Base-by-base conservation (phyloP, 2,329 filamentous ascomycete genomes). In the Claviceps citrina region DNA sequence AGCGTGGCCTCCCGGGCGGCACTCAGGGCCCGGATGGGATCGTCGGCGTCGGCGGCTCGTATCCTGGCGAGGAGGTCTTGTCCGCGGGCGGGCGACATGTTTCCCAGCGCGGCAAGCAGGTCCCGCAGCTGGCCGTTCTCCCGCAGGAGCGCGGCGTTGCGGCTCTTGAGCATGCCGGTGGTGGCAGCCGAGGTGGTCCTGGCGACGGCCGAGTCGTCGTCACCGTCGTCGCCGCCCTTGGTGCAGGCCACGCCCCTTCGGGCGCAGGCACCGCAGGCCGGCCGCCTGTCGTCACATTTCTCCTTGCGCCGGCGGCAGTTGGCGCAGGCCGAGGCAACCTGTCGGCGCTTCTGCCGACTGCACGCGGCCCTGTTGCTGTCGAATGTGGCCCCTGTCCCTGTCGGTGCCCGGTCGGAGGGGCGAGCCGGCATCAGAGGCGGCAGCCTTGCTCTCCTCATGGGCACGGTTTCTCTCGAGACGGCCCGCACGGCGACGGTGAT, bases 51-150 rank as follows among this genome's bases (percentile, higher is more conserved):
- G 16, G 43, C 38, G 10, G 36, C 27, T 6, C 40, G 42, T 16
- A 48, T 25, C 9, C 37, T 30, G 15, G 40, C 34, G 18, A 48
- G 30, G 3, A 44, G 18, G 5, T 39, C 37, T 8, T 38, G 42
- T 3, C 38, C 47, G 2, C 43, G 34, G 5, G 20, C n/a, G 7
- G 43, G 28, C 3, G 45, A 37, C 18, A 44, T 28, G n/a, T 15
- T 40, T 3, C 31, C 27, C 28, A 46, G 31, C 5, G 40, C 26
- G 26, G n/a, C 26, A 27, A 44, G 46, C 22, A 49, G 39, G 25
- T 46, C 42, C 6, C 42, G 43, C 39, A 45, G 40, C 15, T 43
- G 47, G 10, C 43, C 35, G n/a, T 47, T 47, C 31, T 49, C 43
- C 13, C n/a, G 35, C 31, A 41, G 31, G 5, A 48, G 44, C 12